Conservation (phyloP, 2,329 filamentous ascomycete species). For the Fusarium foetens region DNA sequence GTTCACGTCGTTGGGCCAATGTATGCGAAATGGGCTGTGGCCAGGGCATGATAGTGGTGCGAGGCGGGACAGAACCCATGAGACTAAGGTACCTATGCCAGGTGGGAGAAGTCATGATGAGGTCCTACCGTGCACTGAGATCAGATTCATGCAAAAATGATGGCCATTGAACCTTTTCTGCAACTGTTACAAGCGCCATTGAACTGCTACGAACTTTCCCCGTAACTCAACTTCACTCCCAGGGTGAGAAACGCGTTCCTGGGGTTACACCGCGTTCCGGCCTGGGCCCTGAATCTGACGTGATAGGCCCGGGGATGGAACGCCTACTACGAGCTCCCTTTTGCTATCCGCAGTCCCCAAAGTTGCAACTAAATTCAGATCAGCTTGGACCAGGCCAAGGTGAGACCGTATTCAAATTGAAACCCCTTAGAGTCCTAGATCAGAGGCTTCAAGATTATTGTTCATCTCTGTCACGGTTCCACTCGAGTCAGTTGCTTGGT, state of each 20-base stretch:
- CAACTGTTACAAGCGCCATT: background rate
- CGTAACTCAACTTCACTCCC: background rate
- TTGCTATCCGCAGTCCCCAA: background rate
- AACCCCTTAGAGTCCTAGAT: background rate
- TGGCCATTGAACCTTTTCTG: background rate
- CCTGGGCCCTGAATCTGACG: conserved; percentile 24
- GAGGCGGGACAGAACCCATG: conserved; percentile 21
- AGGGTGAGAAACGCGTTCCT: conserved; percentile 16
- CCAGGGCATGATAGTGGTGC: conserved; percentile 25
- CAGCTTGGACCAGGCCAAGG: background rate
- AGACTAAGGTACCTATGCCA: background rate
- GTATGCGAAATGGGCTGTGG: conserved; percentile 28
- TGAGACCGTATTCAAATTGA: background rate
- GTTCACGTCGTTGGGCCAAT: conserved; percentile 38
- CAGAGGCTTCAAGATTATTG: background rate
- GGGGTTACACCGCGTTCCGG: conserved; percentile 21
- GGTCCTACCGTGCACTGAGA: background rate
- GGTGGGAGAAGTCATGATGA: conserved; percentile 40
- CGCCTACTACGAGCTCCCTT: conserved; percentile 1
- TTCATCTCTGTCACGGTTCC: background rate
- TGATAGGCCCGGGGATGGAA: background rate
- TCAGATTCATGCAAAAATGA: conserved; percentile 17
- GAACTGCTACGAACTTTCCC: conserved; percentile 4
- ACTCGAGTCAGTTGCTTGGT: conserved; percentile 29
- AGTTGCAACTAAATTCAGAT: background rate